Conservation (phyloP, 1,284 basidiomycete genomes). For the Puccinia hordei region DNA sequence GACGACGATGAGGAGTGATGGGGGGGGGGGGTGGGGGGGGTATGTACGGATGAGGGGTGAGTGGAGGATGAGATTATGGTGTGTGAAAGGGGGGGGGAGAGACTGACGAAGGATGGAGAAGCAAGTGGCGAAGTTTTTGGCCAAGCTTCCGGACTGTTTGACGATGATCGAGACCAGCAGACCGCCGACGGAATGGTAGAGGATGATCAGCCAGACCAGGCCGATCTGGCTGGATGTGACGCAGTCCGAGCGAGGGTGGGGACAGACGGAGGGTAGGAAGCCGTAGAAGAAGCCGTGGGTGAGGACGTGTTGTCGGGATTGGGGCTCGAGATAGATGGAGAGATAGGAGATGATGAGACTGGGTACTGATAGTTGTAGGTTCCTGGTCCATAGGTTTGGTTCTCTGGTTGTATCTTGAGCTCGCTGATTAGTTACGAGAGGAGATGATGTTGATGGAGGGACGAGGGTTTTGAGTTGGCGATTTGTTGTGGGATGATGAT, state of each 20-base stretch:
- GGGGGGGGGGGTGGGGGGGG: neutral
- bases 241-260: neutral
- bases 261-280: neutral
- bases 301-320: neutral
- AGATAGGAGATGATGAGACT: conserved; percentile 19
- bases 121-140: conserved; percentile 38
- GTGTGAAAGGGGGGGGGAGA: neutral
- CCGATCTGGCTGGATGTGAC: neutral
- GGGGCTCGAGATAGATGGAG: conserved; percentile 34
- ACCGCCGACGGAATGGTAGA: conserved; percentile 44
- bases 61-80: no score
- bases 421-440: neutral
- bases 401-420: neutral
- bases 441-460: neutral
- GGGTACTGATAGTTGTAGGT: conserved; percentile 23
- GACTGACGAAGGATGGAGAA: conserved; percentile 38
- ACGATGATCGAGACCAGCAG: conserved; percentile 45
- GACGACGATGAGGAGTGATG: neutral
- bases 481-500: neutral
- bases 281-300: conserved; percentile 24
- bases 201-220: conserved; percentile 33
- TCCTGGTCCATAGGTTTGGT: conserved; percentile 24
- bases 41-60: neutral
- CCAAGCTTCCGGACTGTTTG: conserved; percentile 16
- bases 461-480: neutral